Base-by-base conservation (phyloP, 2,329 filamentous ascomycete genomes). In the Fusarium sp. region DNA sequence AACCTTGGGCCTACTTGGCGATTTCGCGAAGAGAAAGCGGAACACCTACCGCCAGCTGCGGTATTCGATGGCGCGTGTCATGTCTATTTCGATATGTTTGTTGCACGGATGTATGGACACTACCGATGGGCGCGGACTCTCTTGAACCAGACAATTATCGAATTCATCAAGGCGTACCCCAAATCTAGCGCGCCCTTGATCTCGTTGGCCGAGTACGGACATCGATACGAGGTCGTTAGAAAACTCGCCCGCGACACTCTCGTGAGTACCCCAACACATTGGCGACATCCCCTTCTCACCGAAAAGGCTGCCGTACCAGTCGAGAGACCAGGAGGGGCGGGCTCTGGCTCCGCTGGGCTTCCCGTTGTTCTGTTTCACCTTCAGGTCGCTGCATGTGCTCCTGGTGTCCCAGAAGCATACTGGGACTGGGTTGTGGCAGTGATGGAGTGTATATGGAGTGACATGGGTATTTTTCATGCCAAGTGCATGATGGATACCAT, bases 61-160 rank as follows among this genome's bases (percentile, higher is more conserved):
- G 83, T 88, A 59, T 90, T 89, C 68, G 83, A 85, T 24, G 84
- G 85, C 18, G 82, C 84, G 61, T 91, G 89, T 75, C 89, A 91
- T 76, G 78, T 84, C 28, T 91, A 91, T 74, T 79, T 80, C 22
- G 85, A 87, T 69, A 85, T 89, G 62, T 89, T 86, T 84, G 81
- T 85, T 24, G 87, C 86, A 14, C 84, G 87, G 30, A 83, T 88
- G 45, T 91, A 88, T 88, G 89, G 88, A 67, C 86, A 91, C 72
- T 90, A 88, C 73, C 88, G 90, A 30, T 90, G 88, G 84, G 84
- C 85, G 12, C 86, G 88, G n/a, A 86, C 90, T 30, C 79, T 90
- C 15, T 77, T 86, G 22, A 87, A 85, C 75, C 85, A 89, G 68
- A 82, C 84, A 47, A 84, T 91, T 18, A 78, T 88, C 15, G 81